Base-by-base conservation (phyloP, 208 protist genomes). In the Blastocrithidia nonstop region DNA sequence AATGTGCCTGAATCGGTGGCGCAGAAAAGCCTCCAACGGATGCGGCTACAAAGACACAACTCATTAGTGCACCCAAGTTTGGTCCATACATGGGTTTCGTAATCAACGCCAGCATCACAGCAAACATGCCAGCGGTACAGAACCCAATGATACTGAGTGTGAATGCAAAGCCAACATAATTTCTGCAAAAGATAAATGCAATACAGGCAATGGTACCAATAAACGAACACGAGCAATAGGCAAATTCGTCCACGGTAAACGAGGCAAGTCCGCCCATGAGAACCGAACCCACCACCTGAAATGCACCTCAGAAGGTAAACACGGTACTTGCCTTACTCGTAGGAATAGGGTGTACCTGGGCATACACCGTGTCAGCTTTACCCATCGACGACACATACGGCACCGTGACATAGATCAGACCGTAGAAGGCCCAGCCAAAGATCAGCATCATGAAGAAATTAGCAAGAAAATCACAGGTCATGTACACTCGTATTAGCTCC, bases 351-450 rank as follows among this genome's bases (percentile, higher is more conserved):
- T 26, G 23, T 13, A 61, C 50, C 27, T 71, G 39, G n/a, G 40
- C 57, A 54, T 88, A 88, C 9, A 82, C 74, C 8, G 79, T 88
- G 16, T 58, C 68, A 6, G 45, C 52, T 13, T 38, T 50, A 7
- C 79, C 79, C 71, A 84, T 84, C 16, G 74, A 78, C n/a, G 79
- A 82, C 8, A 82, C 71, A 49, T 82, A 88, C 21, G 71, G 70
- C 29, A 84, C 66, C n/a, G 52, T 57, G 1, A 66, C 40, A 50
- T 82, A 84, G 52, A 88, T 80, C n/a, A 84, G 38, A 15, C 71
- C 69, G 55, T 71, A 88, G 54, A 88, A 88, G 39, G 71, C 61
- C 70, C 70, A 88, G 15, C 74, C 70, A 49, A 66, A 88, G 27
- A 84, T 64, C 51, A 66, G 52, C 48, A 73, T 85, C 60, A 76